Evolutionary conservation across 192 early-diverging fungal genomes (phyloP), one percentile per base, ranked within the genome.

Genomic region (Umbelopsis vinacea): DNA sequence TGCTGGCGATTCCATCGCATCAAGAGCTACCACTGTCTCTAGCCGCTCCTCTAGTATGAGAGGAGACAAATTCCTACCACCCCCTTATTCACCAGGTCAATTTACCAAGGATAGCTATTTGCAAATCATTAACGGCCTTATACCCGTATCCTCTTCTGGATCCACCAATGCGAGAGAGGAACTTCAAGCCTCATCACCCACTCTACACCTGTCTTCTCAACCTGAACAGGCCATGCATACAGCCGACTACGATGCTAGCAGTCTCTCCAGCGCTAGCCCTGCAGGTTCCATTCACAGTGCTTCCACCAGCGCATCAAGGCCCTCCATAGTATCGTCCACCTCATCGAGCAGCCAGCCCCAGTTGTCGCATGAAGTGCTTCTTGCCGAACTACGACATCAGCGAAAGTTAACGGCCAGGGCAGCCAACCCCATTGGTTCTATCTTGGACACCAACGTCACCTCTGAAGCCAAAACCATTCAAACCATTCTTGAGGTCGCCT

Each of bases 91-190:
- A 29, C 29, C 57, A 63, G 57, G 57, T 35, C 57, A 63, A 63
- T 37, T 63, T 37, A 63, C 33, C 3, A 63, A 63, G 14, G 57
- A 38, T 63, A 63, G 35, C 35, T 63, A 63, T 19, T 63, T 63
- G 57, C 57, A 63, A 33, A 63, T 63, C 26, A 63, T 63, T 63
- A 63, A 63, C 15, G 57, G 57, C 26, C 57, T 63, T 33, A 63
- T 63, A 63, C 57, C 57, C 57, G 33, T 63, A 29, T 63, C 54
- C 54, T 57, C 57, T 63, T 63, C 57, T 6, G 57, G 57, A 38
- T 35, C 57, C 0, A 37, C 57, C 57, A 63, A 63, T 63, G 57
- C 15, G 17, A 63, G 57, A 35, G 57, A 63, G 33, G 29, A 37
- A 14, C 33, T 63, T 29, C 33, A 3, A 63, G 29, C 33, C 24